phyloP scores from a whole-genome alignment of 169 alveolate species.

The Perkinsus chesapeaki region DNA sequence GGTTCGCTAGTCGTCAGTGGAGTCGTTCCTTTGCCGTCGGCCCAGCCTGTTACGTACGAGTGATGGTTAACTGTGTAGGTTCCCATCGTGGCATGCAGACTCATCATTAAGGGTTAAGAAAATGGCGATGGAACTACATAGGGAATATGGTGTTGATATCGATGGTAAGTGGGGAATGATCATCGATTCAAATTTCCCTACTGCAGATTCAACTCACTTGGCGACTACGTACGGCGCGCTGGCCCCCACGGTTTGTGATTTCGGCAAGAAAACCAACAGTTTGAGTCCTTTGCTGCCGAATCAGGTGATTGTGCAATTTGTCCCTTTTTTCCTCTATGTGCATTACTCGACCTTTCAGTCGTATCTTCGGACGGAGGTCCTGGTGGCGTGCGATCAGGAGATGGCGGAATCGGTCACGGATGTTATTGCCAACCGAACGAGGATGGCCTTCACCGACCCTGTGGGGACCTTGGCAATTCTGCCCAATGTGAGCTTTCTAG shows the following conservation, averaged over 20 bases:
- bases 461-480: background rate
- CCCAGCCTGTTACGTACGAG: no score
- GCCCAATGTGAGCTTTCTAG: background rate
- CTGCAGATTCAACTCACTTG: background rate
- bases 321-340: background rate
- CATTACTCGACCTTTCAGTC: background rate
- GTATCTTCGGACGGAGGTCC: background rate
- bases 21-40: no score
- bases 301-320: background rate
- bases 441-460: background rate
- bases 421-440: background rate
- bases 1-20: no score
- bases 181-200: background rate
- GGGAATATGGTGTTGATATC: background rate
- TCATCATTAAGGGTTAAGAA: background rate
- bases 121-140: background rate
- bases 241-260: background rate
- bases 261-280: background rate
- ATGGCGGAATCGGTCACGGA: background rate
- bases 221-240: background rate
- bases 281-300: background rate
- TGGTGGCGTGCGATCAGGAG: background rate
- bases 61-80: background rate
- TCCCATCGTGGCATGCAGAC: background rate
- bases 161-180: background rate